Evolutionary conservation across 2,329 filamentous ascomycete genomes (phyloP).

Genomic region (Talaromyces verruculosus): DNA sequence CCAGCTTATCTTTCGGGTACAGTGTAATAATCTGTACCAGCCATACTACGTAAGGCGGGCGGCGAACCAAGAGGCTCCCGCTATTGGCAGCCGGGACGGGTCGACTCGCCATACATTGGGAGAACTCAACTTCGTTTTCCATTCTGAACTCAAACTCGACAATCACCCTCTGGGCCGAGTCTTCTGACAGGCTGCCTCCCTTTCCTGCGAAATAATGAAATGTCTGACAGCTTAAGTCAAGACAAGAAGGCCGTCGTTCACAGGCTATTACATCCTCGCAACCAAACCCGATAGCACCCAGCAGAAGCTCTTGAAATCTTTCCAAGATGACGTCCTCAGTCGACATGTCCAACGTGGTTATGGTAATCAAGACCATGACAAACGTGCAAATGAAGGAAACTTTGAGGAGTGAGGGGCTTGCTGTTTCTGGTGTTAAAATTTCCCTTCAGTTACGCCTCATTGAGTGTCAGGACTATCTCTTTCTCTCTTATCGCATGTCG

Average conservation of each 20-base stretch:
- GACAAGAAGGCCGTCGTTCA: constrained; percentile 8
- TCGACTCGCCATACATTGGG: constrained; percentile 5
- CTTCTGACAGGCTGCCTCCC: background rate
- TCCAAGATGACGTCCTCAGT: constrained; percentile 41
- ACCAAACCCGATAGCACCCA: background rate
- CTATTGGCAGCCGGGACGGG: constrained; percentile 16
- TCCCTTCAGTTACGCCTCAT: constrained; percentile 77
- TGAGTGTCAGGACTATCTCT: constrained; percentile 59
- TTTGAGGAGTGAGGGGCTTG: constrained; percentile 70
- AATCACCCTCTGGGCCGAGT: background rate
- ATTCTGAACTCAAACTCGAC: constrained; percentile 4
- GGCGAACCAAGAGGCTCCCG: constrained; percentile 14
- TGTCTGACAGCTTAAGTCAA: constrained; percentile 8
- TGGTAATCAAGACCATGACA: constrained; percentile 55
- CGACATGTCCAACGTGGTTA: constrained; percentile 44
- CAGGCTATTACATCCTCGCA: constrained; percentile 2
- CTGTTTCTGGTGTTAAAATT: constrained; percentile 80
- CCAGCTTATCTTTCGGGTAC: too few species aligned
- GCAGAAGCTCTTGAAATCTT: constrained; percentile 4
- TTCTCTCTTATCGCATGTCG: background rate
- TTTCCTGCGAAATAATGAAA: constrained; percentile 7
- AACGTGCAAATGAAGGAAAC: constrained; percentile 73
- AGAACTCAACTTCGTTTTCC: constrained; percentile 11
- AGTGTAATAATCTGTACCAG: background rate
- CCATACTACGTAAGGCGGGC: constrained; percentile 4